A percentile compares a stretch with the other conserved stretches of the same genome.
phyloP scores from a whole-genome alignment of 257 asterid species.

The Prunella vulgaris region DNA sequence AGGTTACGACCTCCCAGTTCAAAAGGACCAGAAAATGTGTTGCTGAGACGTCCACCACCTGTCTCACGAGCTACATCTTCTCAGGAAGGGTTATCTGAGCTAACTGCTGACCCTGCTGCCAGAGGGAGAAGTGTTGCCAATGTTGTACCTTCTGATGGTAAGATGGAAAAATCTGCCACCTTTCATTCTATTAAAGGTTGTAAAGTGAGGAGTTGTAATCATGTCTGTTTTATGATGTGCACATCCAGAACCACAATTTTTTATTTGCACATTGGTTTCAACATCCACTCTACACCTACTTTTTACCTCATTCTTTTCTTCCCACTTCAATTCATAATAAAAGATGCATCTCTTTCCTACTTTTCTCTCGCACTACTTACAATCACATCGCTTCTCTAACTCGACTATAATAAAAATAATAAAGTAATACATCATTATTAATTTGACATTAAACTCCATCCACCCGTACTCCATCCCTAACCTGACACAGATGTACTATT shows the following conservation, averaged over 20 bases:
- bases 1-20: conserved; percentile 37
- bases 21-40: conserved; percentile 62
- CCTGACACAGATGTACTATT: not conserved
- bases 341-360: no score
- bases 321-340: no score
- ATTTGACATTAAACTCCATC: no score
- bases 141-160: conserved; percentile 57
- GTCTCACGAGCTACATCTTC: conserved; percentile 58
- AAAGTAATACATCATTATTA: no score
- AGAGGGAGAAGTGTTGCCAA: conserved; percentile 43
- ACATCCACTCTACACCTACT: no score
- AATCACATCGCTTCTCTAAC: no score
- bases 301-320: no score
- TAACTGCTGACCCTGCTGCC: conserved; percentile 37
- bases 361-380: no score
- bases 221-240: not conserved
- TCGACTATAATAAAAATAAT: no score
- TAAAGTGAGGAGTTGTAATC: not conserved
- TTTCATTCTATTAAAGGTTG: not conserved
- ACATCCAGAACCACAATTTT: no score
- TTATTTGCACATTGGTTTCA: no score
- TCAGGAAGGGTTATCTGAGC: conserved; percentile 59
- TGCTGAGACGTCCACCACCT: conserved; percentile 84
- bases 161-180: not conserved
- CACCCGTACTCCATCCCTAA: not conserved